Evolutionary conservation across 345 rosid genomes (phyloP), one percentile per base, ranked within the genome.

Genomic region (Erucastrum elatum): DNA sequence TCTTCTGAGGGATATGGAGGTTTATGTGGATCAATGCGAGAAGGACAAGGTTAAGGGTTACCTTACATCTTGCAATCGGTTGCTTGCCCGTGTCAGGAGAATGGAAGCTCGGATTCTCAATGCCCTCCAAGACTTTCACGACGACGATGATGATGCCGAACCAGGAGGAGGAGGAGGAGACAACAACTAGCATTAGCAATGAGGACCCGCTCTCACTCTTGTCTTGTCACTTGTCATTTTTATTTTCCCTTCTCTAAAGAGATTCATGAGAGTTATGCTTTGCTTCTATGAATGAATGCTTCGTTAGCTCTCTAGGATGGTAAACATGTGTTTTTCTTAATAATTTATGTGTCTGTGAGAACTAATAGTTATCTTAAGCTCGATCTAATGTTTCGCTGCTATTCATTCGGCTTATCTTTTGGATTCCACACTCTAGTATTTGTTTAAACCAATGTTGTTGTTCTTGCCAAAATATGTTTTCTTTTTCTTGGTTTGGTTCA

Each of bases 31-130:
- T 26, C 34, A 69, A 11, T 80, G 83, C 72, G 44, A 80, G 11
- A 75, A 33, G 68, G 76, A 70, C 0, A 80, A 75, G 12, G 76
- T 75, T 0, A 80, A 64, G 71, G 83, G 76, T 39, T 80, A 75
- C 76, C 39, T 80, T 3, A 56, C 58, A 41, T 75, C 80, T n/a
- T 80, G 83, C 68, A 75, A 80, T 27, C 71, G 80, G 3, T 56
- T 80, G 68, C 83, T 80, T 80, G 75, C 79, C 66, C 76, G 83
- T 75, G 80, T 80, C 2, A 80, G 83, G 76, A 75, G 17, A 25
- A 75, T 80, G 83, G 83, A 80, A 26, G 76, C 83, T 58, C 80
- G 61, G 72, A 75, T 80, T 80, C 72, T 80, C n/a, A 56, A 75
- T 70, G 29, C 60, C 3, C 58, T 80, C 6, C 26, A 46, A 70